phyloP scores from a whole-genome alignment of 306 rosid genomes.

The Cucurbita ficifolia region DNA sequence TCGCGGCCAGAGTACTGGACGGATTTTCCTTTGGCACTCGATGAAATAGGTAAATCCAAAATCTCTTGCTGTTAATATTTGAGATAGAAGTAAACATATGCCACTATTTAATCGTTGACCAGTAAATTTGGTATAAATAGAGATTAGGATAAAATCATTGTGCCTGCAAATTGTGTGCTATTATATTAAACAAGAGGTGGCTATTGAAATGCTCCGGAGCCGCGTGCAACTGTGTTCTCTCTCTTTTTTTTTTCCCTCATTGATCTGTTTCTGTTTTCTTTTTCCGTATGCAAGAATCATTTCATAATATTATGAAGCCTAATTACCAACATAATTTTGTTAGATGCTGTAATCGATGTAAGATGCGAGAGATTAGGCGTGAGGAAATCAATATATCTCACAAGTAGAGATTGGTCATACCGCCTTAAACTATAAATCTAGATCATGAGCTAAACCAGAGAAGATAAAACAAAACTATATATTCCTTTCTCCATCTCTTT shows the following conservation, averaged over 20 bases:
- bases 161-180: not conserved
- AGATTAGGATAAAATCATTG: not conserved
- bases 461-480: too few relatives aligned
- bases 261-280: not conserved
- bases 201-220: not conserved
- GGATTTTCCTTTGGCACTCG: conserved; percentile 58
- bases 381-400: not conserved
- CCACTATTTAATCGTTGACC: not conserved
- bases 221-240: too few relatives aligned
- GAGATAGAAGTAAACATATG: not conserved
- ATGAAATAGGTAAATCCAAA: conserved; percentile 30
- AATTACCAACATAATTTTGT: not conserved
- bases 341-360: not conserved
- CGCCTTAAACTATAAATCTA: not conserved
- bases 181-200: not conserved
- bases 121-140: not conserved
- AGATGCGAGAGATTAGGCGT: not conserved
- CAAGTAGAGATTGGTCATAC: not conserved
- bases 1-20: conserved; percentile 63
- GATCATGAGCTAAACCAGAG: not conserved
- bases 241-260: not conserved
- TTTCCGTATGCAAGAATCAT: not conserved
- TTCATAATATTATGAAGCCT: not conserved
- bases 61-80: not conserved
- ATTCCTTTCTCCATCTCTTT: too few relatives aligned